phyloP scores from a whole-genome alignment of 371 early-diverging fungal genomes.

The Mucor sp. region DNA sequence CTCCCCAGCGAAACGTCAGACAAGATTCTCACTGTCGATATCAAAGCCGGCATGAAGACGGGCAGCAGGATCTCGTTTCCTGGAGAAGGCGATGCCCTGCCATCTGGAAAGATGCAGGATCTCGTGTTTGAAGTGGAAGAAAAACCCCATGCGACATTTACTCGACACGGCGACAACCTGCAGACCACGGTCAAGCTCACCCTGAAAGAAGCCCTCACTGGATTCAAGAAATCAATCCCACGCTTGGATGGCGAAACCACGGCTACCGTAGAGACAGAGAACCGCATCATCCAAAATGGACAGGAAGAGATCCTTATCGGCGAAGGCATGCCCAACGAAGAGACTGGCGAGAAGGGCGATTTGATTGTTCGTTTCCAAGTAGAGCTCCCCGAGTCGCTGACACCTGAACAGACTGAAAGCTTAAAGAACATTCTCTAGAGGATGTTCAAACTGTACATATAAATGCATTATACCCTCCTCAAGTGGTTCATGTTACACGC shows the following conservation, averaged over 20 bases:
- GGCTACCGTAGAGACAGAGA: slow-evolving; percentile 12
- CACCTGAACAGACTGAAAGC: neutral
- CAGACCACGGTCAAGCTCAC: slow-evolving; percentile 61
- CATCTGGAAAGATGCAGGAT: slow-evolving; percentile 78
- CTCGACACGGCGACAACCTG: slow-evolving; percentile 88
- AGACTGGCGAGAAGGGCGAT: slow-evolving; percentile 85
- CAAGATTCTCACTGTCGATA: slow-evolving; percentile 73
- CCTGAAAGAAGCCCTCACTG: slow-evolving; percentile 81
- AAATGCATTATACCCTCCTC: neutral
- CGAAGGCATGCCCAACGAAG: slow-evolving; percentile 94
- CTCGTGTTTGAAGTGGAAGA: slow-evolving; percentile 93
- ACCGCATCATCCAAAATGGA: slow-evolving; percentile 62
- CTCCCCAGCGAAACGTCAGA: slow-evolving; percentile 47
- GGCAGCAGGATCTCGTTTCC: slow-evolving; percentile 95
- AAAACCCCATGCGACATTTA: slow-evolving; percentile 88
- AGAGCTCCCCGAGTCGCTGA: slow-evolving; percentile 61
- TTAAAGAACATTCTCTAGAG: neutral
- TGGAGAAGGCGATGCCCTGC: slow-evolving; percentile 88
- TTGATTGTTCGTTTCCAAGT: slow-evolving; percentile 75
- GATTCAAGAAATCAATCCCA: slow-evolving; percentile 64
- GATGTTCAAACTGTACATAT: neutral
- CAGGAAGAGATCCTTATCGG: slow-evolving; percentile 67
- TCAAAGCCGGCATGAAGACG: slow-evolving; percentile 97
- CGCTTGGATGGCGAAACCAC: slow-evolving; percentile 79
- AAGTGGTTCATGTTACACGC: neutral